A percentile compares a stretch with the other conserved stretches of the same genome.
Evolutionary conservation across 306 rosid species (phyloP).

Genomic region (Neltuma alba): DNA sequence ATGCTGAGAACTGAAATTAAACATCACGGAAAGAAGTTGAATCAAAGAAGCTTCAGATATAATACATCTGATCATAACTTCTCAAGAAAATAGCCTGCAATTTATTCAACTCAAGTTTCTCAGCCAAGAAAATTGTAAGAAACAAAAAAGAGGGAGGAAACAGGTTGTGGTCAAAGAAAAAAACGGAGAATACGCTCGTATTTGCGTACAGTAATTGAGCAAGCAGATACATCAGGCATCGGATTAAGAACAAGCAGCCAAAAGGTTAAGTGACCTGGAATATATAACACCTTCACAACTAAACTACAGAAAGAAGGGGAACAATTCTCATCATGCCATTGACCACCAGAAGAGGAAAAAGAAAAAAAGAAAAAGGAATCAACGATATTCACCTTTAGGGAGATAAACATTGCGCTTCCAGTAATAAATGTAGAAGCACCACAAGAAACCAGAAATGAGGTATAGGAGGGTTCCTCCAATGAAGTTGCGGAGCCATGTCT

Average conservation of each 20-base stretch:
- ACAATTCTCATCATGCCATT: neutral
- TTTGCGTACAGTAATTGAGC: neutral
- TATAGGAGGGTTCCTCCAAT: constrained; percentile 70
- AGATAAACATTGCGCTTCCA: constrained; percentile 71
- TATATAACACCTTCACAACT: neutral
- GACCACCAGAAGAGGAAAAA: neutral
- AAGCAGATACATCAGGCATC: neutral
- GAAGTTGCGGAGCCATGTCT: constrained; percentile 86
- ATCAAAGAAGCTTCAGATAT: constrained; percentile 17
- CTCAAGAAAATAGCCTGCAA: neutral
- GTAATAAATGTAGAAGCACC: constrained; percentile 81
- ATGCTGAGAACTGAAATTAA: neutral
- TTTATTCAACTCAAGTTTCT: neutral
- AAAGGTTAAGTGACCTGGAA: constrained; percentile 2
- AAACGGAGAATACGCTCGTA: neutral
- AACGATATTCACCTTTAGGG: constrained; percentile 58
- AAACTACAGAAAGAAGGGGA: neutral
- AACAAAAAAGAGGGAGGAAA: neutral
- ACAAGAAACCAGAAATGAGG: constrained; percentile 65
- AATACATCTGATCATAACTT: neutral
- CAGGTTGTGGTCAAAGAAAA: neutral
- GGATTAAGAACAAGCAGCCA: constrained; percentile 15
- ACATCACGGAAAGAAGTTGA: neutral
- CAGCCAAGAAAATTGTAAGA: constrained; percentile 16
- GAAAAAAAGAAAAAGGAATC: neutral